phyloP scores from a whole-genome alignment of 306 rosid genomes.

The Abrus pulchellus region DNA sequence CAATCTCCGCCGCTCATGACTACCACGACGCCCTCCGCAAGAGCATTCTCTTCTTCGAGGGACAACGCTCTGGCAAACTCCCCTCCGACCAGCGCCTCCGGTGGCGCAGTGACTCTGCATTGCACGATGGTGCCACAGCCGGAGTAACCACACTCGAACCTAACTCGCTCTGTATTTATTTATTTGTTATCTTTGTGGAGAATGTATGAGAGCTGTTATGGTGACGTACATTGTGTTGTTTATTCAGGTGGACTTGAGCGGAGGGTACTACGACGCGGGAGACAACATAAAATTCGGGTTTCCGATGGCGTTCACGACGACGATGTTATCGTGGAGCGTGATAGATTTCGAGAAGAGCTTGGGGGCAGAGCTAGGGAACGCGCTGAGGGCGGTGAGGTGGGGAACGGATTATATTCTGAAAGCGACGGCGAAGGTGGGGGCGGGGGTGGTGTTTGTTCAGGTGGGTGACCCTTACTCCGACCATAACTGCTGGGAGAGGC shows the following conservation, averaged over 20 bases:
- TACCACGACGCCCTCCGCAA: constrained; percentile 85
- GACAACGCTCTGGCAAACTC: constrained; percentile 96
- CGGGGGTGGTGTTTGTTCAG: constrained; percentile 84
- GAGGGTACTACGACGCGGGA: constrained; percentile 98
- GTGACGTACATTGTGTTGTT: constrained; percentile 40
- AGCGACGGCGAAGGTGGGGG: constrained; percentile 72
- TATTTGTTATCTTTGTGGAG: not conserved
- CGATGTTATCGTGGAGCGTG: constrained; percentile 89
- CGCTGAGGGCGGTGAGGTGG: constrained; percentile 82
- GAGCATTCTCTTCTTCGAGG: constrained; percentile 96
- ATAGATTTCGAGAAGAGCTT: constrained; percentile 83
- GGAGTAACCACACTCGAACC: constrained; percentile 56
- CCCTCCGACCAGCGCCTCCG: constrained; percentile 85
- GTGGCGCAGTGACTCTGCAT: constrained; percentile 94
- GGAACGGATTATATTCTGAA: constrained; percentile 85
- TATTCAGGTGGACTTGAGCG: constrained; percentile 79
- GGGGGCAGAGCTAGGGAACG: constrained; percentile 82
- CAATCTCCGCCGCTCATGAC: constrained; percentile 62
- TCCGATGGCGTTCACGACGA: constrained; percentile 96
- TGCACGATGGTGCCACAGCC: constrained; percentile 81
- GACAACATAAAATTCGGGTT: constrained; percentile 96
- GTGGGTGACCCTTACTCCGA: constrained; percentile 89
- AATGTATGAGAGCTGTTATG: no score
- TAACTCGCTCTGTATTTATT: not conserved
- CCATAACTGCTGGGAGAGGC: constrained; percentile 98